Evolutionary conservation across 495 filamentous ascomycete genomes (phyloP), one percentile per base, ranked within the genome.

Genomic region (Penicillium cataractarum): DNA sequence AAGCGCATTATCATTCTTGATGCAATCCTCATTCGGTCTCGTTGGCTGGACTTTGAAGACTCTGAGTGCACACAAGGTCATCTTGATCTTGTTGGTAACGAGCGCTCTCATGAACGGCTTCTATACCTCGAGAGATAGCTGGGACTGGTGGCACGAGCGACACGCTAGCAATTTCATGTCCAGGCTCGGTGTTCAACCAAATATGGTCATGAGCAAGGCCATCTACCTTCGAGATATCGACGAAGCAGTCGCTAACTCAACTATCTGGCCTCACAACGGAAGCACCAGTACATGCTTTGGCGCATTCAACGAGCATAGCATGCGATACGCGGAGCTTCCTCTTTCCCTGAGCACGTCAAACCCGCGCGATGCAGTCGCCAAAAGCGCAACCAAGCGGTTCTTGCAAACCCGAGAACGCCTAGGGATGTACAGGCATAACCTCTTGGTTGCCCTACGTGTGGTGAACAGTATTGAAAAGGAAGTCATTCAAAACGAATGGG

Each of bases 381-480:
- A 82, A 58, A 82, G 84, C 19, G 85, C 88, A 26, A 85, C 85
- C 6, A 83, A 81, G 9, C 87, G 92, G 2, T 81, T 97, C 32
- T 83, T 89, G 31, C 84, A 87, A 55, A 93, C 92, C 15, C 83
- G 93, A 6, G 89, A 96, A 75, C 83, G 88, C 35, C 85, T 99
- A 2, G 95, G 90, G 10, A 75, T 84, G 13, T 94, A 97, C 73
- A 84, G 95, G n/a, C 92, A 99, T 70, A 92, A 98, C 68, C 81
- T 98, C 22, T 79, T 98, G 2, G 93, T 99, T 6, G 92, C 93
- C 17, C 84, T 98, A 77, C 88, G 93, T 6, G 84, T 97, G 4
- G 87, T 99, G 54, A 97, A 98, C 71, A 88, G 83, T 46, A 86
- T 98, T 10, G 95, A 99, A 78, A 76, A 80, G 55, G 94, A 97